These are phyloP conservation scores for Corylus americana DNA, from an alignment of 306 rosid species.

Conservation along the genomic window DNA sequence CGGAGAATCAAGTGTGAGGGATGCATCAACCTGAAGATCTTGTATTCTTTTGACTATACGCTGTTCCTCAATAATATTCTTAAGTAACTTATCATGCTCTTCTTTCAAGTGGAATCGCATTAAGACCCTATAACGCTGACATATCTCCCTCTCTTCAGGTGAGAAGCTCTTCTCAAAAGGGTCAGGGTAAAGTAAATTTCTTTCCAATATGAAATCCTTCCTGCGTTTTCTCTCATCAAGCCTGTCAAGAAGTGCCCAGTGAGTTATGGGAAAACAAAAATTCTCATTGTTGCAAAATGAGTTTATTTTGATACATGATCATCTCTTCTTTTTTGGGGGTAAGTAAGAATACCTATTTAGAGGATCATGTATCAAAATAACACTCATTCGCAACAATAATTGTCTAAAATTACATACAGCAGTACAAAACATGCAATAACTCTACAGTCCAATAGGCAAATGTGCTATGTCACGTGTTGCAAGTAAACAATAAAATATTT, in stretches of 20 bases:
- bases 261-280: slow-evolving; percentile 1
- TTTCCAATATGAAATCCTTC: slow-evolving; percentile 69
- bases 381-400: not conserved
- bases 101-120: slow-evolving; percentile 79
- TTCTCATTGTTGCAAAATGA: not conserved
- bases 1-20: not conserved
- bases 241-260: slow-evolving; percentile 53
- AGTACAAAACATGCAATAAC: not conserved
- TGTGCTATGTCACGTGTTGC: not conserved
- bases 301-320: too few relatives aligned
- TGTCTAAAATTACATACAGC: not conserved
- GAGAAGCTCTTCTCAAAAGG: slow-evolving; percentile 65
- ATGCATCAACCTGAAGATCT: slow-evolving; percentile 69
- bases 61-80: slow-evolving; percentile 68
- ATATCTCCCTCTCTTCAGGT: slow-evolving; percentile 69
- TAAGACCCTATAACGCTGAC: slow-evolving; percentile 66
- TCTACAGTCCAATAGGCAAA: not conserved
- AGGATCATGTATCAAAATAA: too few relatives aligned
- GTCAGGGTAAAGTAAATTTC: slow-evolving; percentile 74
- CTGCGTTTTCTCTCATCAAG: slow-evolving; percentile 88
- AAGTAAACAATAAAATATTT: not conserved
- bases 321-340: too few relatives aligned
- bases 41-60: slow-evolving; percentile 64
- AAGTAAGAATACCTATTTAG: too few relatives aligned
- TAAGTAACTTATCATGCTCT: slow-evolving; percentile 66